Conservation (phyloP, 2,329 filamentous ascomycete genomes). For the Elsinoe australis region DNA sequence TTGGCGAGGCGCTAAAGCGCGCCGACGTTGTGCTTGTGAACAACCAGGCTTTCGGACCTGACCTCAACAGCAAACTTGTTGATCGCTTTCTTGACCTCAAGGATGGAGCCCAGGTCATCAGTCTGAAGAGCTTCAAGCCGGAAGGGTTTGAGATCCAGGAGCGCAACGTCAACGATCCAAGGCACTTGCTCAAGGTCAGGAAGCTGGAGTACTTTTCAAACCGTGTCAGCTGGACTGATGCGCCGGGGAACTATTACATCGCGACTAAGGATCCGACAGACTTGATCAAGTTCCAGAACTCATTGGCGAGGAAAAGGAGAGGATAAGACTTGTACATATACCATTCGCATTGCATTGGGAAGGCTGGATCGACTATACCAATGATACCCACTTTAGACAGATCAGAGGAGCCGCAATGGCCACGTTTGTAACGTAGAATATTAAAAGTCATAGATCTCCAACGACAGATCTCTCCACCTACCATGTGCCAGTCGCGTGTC, state of each 20-base stretch:
- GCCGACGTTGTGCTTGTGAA: conserved; percentile 97
- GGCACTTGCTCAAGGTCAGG: conserved; percentile 70
- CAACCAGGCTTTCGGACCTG: conserved; percentile 89
- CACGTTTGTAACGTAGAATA: no score
- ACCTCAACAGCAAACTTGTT: conserved; percentile 75
- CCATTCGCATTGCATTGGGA: background rate
- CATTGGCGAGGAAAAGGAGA: conserved; percentile 23
- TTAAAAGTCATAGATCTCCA: background rate
- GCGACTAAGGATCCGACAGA: conserved; percentile 64
- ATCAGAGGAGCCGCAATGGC: no score
- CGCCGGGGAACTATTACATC: conserved; percentile 78
- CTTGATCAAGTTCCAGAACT: conserved; percentile 42
- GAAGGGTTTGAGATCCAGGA: conserved; percentile 66
- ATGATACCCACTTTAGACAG: conserved; percentile 12
- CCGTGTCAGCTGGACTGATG: conserved; percentile 83
- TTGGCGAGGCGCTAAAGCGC: conserved; percentile 65
- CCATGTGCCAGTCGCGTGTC: no score
- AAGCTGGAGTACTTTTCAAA: conserved; percentile 59
- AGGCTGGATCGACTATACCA: background rate
- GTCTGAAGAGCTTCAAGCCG: conserved; percentile 83
- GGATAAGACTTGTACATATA: conserved; percentile 5
- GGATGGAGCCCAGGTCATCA: conserved; percentile 80
- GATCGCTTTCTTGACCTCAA: conserved; percentile 92
- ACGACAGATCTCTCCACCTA: no score
- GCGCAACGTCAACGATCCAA: conserved; percentile 70